Percentiles rank a stretch among this genome's conserved stretches.
Evolutionary conservation across 495 filamentous ascomycete genomes (phyloP).

Genomic region (Aspergillus cristatus): DNA sequence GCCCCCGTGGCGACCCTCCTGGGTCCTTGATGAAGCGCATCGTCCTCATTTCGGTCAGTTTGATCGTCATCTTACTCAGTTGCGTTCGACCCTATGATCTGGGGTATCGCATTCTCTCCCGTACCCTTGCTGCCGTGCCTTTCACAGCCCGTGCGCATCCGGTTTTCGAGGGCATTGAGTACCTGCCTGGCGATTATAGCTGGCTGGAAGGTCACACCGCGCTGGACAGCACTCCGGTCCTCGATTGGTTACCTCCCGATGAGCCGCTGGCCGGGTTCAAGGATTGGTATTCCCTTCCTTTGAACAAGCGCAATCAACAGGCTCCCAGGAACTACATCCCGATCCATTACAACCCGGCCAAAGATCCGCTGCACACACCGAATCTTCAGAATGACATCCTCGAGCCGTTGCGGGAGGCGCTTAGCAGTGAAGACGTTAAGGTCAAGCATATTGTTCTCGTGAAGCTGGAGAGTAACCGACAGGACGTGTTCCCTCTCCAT

Average conservation of each 20-base stretch:
- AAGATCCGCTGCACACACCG: constrained; percentile 31
- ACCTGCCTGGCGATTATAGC: constrained; percentile 2
- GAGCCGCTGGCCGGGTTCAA: constrained; percentile 16
- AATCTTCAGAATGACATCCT: constrained; percentile 27
- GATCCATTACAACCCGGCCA: constrained; percentile 25
- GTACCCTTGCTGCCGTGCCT: constrained; percentile 13
- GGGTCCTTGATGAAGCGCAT: constrained; percentile 6
- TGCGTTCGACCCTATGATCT: constrained; percentile 11
- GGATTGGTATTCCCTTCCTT: constrained; percentile 12
- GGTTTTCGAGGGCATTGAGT: constrained; percentile 4
- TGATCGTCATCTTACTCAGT: constrained; percentile 10
- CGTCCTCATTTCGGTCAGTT: constrained; percentile 9
- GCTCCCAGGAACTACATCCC: constrained; percentile 1
- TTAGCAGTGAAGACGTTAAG: constrained; percentile 17
- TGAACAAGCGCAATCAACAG: not conserved
- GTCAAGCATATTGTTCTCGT: constrained; percentile 35
- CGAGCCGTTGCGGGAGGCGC: constrained; percentile 16
- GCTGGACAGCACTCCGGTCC: constrained; percentile 8
- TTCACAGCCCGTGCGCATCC: constrained; percentile 7
- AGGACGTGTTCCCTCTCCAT: constrained; percentile 34
- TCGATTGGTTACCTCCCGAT: constrained; percentile 18
- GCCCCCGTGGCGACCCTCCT: not conserved
- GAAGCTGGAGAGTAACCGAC: constrained; percentile 34
- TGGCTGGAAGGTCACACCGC: constrained; percentile 13
- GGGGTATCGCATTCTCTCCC: constrained; percentile 16